Base-by-base conservation (phyloP, 2,329 filamentous ascomycete species). In the Phialemonium atrogriseum region DNA sequence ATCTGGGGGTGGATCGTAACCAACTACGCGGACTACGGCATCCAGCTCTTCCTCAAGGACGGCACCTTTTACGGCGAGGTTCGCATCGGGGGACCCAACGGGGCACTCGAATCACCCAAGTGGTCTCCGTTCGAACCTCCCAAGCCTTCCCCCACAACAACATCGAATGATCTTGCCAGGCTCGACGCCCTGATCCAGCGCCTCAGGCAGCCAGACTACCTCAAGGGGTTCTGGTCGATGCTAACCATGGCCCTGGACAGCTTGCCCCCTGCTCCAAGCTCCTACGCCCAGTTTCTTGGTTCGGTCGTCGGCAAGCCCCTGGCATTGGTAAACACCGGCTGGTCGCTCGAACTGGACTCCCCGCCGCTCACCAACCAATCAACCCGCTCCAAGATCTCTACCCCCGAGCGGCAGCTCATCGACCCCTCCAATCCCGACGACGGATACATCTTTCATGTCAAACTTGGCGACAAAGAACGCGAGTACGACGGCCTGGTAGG, bases 1-100 rank as follows among this genome's bases (percentile, higher is more conserved):
- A 56, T 64, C 14, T 63, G 54, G 52, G 58, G 58, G 17, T 64
- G 59, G 59, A 24, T 64, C 5, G 42, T 65, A 2, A 39, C 51
- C 22, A 66, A 67, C 44, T 65, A 57, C 29, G 49, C 47, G 17
- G 50, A 66, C 39, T 43, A 46, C 5, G 59, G 53, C 2, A 39
- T 66, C 3, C 62, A 66, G 43, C n/a, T 67, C 4, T 66, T 64
- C 42, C 36, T 52, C 0, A 36, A 39, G 0, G 55, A 61, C 19
- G 62, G 62, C 10, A 55, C 47, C 0, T 66, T 64, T 45, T 64
- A 60, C 41, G 47, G 56, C 8, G 61, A 62, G 34, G 50, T 62
- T 1, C 52, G 58, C 5, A 14, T 60, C n/a, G 56, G 50, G 0
- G 56, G 54, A 1, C 51, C 47, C 0, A n/a, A n/a, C n/a, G 40